phyloP scores from a whole-genome alignment of 2,329 filamentous ascomycete species.

The Plenodomus biglobosus region DNA sequence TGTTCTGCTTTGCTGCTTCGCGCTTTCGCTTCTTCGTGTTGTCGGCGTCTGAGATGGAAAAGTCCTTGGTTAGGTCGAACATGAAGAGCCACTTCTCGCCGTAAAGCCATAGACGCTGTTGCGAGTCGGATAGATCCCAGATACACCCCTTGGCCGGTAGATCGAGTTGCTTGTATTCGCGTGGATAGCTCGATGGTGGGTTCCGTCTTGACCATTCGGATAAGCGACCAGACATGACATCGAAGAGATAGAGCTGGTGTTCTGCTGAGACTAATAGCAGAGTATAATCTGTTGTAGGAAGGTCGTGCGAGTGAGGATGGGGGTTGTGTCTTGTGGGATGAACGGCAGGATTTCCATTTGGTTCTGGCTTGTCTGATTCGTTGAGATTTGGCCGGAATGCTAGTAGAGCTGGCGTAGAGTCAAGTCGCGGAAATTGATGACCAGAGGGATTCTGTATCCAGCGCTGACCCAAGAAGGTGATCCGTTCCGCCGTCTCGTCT shows the following conservation, averaged over 20 bases:
- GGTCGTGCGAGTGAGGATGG: conserved; percentile 58
- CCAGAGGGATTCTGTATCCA: conserved; percentile 77
- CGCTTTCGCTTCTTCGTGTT: conserved; percentile 36
- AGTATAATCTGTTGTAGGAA: conserved; percentile 56
- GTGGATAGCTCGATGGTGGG: conserved; percentile 71
- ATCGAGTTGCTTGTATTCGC: conserved; percentile 70
- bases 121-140: conserved; percentile 68
- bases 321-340: conserved; percentile 55
- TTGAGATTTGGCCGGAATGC: conserved; percentile 48
- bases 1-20: conserved; percentile 40
- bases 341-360: conserved; percentile 52
- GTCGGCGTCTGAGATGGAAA: conserved; percentile 43
- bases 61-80: conserved; percentile 78
- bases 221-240: conserved; percentile 73
- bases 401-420: conserved; percentile 50
- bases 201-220: conserved; percentile 87
- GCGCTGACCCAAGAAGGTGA: conserved; percentile 60
- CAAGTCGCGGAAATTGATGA: conserved; percentile 49
- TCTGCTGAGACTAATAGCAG: conserved; percentile 64
- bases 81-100: conserved; percentile 86
- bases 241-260: conserved; percentile 74
- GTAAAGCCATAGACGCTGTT: conserved; percentile 76
- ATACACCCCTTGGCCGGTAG: conserved; percentile 81
- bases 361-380: conserved; percentile 24
- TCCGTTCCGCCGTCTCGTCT: conserved; percentile 44